Base-by-base conservation (phyloP, 768 basidiomycete genomes). In the Melanogaster broomeanus region DNA sequence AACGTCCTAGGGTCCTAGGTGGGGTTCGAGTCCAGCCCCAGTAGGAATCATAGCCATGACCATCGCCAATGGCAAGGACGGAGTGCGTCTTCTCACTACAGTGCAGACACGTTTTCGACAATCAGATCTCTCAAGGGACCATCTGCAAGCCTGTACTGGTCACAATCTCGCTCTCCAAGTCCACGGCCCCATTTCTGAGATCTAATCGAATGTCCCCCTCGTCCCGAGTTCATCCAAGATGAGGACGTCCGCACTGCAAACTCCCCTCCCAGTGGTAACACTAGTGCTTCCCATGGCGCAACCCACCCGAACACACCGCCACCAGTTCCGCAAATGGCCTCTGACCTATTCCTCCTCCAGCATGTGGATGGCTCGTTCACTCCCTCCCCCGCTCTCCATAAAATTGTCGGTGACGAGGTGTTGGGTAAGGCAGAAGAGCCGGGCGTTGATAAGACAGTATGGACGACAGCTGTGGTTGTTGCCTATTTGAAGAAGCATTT, bases 321-420 rank as follows among this genome's bases (percentile, higher is more conserved):
- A 15, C 58, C 59, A 0, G 39, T 74, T 11, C 19, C 59, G 2
- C 45, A 33, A 4, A 60, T 66, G 27, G 71, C 78, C 5, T 52
- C 74, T 16, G 48, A 68, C 3, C 62, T 83, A 34, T 62, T 78
- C 12, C 53, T 56, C 13, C 52, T 76, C 19, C 78, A 81, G 66
- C 42, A 55, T 3, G 70, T 71, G 24, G 77, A 82, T 45, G 83
- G 83, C 0, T 80, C 80, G 1, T 84, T 80, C 61, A n/a, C 57
- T 8, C 51, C 65, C 2, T 57, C 67, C 30, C 57, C 70, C 3
- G 35, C 58, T 1, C 62, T 81, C 7, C 56, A 55, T 0, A 42
- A 10, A 13, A 60, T 83, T 30, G 67, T 80, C 5, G 78, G 79
- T 7, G 46, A 60, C 0, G 53, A 50, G 0, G 68, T 71, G 2